phyloP scores from a whole-genome alignment of 306 rosid species.

The Parietaria judaica region DNA sequence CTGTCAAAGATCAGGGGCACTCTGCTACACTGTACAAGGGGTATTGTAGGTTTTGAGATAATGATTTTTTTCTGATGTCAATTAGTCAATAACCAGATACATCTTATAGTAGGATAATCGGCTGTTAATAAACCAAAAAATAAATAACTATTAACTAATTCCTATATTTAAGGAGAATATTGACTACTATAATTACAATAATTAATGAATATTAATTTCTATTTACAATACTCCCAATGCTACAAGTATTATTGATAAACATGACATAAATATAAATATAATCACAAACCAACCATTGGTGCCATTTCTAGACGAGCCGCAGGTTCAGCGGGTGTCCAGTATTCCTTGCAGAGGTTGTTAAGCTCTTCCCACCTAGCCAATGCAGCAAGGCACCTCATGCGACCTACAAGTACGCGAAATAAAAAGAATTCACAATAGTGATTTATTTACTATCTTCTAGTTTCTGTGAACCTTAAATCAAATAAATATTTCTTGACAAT shows the following conservation, averaged over 20 bases:
- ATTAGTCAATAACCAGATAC: too few relatives aligned
- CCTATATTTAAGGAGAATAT: too few relatives aligned
- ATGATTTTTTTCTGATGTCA: too few relatives aligned
- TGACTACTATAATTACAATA: background rate
- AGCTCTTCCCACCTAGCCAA: conserved; percentile 99
- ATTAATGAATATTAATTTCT: too few relatives aligned
- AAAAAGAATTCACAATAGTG: conserved; percentile 15
- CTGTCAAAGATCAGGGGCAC: too few relatives aligned
- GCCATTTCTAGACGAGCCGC: conserved; percentile 98
- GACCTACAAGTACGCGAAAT: conserved; percentile 48
- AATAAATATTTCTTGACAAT: background rate
- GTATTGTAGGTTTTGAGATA: too few relatives aligned
- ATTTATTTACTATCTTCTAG: background rate
- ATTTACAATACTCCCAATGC: conserved; percentile 9
- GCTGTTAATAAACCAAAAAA: too few relatives aligned
- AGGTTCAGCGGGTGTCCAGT: conserved; percentile 97
- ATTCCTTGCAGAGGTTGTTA: conserved; percentile 75
- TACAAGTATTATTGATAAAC: conserved; percentile 6
- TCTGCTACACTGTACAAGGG: too few relatives aligned
- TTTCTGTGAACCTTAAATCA: background rate
- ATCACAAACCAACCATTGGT: conserved; percentile 62
- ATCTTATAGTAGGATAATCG: too few relatives aligned
- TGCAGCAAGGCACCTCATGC: conserved; percentile 98
- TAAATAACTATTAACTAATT: too few relatives aligned
- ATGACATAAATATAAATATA: background rate